Base-by-base conservation (phyloP, 306 rosid genomes). In the Fragaria nilgerrensis region DNA sequence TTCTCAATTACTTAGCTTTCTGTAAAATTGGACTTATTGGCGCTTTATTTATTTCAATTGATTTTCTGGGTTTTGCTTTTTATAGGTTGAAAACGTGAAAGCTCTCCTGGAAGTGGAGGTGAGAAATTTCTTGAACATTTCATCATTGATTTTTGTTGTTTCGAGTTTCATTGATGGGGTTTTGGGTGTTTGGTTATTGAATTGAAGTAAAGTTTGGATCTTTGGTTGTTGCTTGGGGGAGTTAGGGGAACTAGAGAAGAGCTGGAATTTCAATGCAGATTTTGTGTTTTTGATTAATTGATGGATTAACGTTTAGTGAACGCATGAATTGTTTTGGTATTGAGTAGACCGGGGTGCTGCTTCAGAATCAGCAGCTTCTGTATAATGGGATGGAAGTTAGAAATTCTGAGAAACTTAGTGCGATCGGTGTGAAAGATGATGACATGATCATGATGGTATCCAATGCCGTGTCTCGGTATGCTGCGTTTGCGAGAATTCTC, bases 71-170 rank as follows among this genome's bases (percentile, higher is more conserved):
- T 53, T 77, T 43, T 63, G 74, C 17, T 23, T 10, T 52, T n/a
- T 41, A 12, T 78, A 95, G 98, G 96, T 92, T 77, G 97, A 95
- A 76, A 92, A 90, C 73, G 91, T 95, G 78, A 95, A 95, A 77
- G 98, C 96, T 70, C 82, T 95, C 84, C 98, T 95, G 59, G 97
- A 92, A 82, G 97, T 95, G 64, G 98, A 95, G 90, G 97, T 95
- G 83, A 79, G 86, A 6, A 36, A 23, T 52, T 44, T 39, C 36
- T 56, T 70, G 50, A 59, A 17, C 39, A 56, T 53, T 62, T 79
- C 75, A 53, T 77, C 9, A 19, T 76, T 29, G 23, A 70, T 20
- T 37, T 44, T 70, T 13, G 20, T 36, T 44, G 29, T 27, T 39
- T 69, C 44, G 25, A 13, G 23, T 48, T 25, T 4, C 36, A 10